phyloP scores from a whole-genome alignment of 2,329 filamentous ascomycete species.

The Botrytis hyacinthi region DNA sequence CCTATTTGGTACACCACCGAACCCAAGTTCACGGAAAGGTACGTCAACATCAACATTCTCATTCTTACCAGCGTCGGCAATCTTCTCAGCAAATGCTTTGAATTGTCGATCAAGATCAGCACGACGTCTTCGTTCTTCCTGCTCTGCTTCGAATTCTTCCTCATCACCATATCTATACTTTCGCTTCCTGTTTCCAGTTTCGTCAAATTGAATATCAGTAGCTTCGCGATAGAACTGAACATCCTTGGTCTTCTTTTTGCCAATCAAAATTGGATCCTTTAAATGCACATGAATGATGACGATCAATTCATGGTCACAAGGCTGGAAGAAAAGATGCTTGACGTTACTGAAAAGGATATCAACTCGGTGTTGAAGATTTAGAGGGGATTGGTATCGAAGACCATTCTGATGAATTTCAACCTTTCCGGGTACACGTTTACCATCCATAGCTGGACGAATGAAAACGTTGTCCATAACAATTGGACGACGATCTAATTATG shows the following conservation, averaged over 20 bases:
- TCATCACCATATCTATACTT: constrained; percentile 98
- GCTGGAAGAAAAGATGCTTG: constrained; percentile 98
- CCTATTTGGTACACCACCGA: constrained; percentile 93
- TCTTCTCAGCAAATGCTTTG: constrained; percentile 95
- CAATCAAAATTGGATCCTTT: constrained; percentile 96
- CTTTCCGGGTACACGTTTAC: constrained; percentile 92
- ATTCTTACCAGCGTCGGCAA: constrained; percentile 89
- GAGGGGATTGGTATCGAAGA: constrained; percentile 86
- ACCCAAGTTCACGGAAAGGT: constrained; percentile 92
- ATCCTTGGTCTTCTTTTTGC: constrained; percentile 97
- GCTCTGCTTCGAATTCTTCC: constrained; percentile 97
- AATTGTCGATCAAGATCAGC: constrained; percentile 94
- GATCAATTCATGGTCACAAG: constrained; percentile 91
- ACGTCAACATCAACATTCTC: constrained; percentile 93
- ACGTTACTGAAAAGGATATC: constrained; percentile 98
- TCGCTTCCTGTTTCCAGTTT: constrained; percentile 95
- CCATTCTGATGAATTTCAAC: constrained; percentile 98
- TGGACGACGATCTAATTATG: constrained; percentile 75
- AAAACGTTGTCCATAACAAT: constrained; percentile 91
- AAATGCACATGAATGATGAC: constrained; percentile 98
- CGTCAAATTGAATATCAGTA: constrained; percentile 97
- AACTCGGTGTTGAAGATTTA: constrained; percentile 78
- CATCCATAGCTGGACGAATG: constrained; percentile 91
- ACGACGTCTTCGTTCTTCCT: constrained; percentile 88
- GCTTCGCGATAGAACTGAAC: constrained; percentile 98